Evolutionary conservation across 2,329 filamentous ascomycete genomes (phyloP), one percentile per base, ranked within the genome.

Genomic region (Capronia americana): DNA sequence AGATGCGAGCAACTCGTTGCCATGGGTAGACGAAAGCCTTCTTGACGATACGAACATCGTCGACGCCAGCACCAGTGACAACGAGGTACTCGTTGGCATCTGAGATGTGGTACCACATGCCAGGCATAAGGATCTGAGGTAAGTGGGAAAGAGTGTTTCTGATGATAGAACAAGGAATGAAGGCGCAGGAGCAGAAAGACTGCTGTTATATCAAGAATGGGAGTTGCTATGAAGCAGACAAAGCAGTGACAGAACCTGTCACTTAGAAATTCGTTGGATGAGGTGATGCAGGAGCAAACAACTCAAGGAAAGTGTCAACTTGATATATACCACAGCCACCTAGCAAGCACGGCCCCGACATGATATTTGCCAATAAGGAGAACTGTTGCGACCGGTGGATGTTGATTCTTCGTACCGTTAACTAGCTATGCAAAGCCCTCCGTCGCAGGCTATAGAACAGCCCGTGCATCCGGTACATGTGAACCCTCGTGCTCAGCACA

Each of bases 31-130:
- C 84, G 81, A 90, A 88, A 63, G 88, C 84, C 70, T 92, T 90
- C 80, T 96, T 96, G 75, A 86, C 88, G 77, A 96, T 93, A 72
- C 87, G 86, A 73, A 96, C 87, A 74, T 85, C 88, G 51, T 88
- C 83, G 73, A 96, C 85, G 71, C 89, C 88, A 79, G 88, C 88
- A 80, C 92, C 92, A 73, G 92, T 95, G 73, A 95, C 87, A 83
- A 92, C 92, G 79, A 96, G 90, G 84, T 95, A 96, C 80, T 92
- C 87, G 80, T 93, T 91, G 30, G 91, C 89, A 63, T 87, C 86
- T 23, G 91, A 89, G 70, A 92, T 85, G 77, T 84, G 86, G 80
- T 90, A 92, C 72, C 85, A 85, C 67, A 67, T 69, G n/a, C 48
- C 57, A 32, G 63, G 59, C 50, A 62, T 62, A 41, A 20, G 8